Evolutionary conservation across 75 land plant species (phyloP).

Genomic region (Sequoia sempervirens): DNA sequence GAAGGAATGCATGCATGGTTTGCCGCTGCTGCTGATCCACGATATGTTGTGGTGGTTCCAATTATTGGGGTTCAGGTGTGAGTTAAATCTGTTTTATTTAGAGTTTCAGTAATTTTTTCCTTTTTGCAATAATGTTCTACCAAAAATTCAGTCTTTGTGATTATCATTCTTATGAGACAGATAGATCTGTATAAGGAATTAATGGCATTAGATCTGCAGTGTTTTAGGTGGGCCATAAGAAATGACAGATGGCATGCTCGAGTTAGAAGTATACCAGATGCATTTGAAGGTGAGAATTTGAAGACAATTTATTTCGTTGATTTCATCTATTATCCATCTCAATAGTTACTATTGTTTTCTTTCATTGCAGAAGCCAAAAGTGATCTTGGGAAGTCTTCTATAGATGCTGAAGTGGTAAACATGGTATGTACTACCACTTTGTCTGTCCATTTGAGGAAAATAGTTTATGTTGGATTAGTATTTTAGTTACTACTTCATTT

Average conservation of each 20-base stretch:
- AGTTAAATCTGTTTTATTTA: not conserved
- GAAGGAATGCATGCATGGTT: conserved; percentile 95
- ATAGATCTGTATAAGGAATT: not conserved
- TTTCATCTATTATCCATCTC: conserved; percentile 1
- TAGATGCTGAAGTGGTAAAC: conserved; percentile 83
- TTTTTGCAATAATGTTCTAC: not conserved
- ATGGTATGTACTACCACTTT: conserved; percentile 38
- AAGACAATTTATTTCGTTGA: conserved; percentile 9
- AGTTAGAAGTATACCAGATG: conserved; percentile 70
- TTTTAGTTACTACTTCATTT: not conserved
- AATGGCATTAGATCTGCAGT: conserved; percentile 21
- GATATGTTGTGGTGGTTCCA: conserved; percentile 75
- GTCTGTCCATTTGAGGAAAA: not conserved
- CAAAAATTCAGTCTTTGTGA: not conserved
- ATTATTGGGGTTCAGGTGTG: conserved; percentile 90
- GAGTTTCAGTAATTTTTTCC: not conserved
- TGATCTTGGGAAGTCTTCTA: conserved; percentile 52
- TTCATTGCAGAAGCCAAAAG: conserved; percentile 56
- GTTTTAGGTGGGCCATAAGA: conserved; percentile 82
- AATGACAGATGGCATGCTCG: conserved; percentile 90
- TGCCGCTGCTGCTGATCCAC: conserved; percentile 75
- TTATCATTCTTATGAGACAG: not conserved
- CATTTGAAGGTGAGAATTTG: conserved; percentile 67
- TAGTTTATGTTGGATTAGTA: not conserved
- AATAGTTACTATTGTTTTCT: not conserved